Percentiles rank a stretch among this genome's conserved stretches.
Evolutionary conservation across 1,139 yeast genomes (phyloP).

Genomic region (Suhomyces yuchorum): DNA sequence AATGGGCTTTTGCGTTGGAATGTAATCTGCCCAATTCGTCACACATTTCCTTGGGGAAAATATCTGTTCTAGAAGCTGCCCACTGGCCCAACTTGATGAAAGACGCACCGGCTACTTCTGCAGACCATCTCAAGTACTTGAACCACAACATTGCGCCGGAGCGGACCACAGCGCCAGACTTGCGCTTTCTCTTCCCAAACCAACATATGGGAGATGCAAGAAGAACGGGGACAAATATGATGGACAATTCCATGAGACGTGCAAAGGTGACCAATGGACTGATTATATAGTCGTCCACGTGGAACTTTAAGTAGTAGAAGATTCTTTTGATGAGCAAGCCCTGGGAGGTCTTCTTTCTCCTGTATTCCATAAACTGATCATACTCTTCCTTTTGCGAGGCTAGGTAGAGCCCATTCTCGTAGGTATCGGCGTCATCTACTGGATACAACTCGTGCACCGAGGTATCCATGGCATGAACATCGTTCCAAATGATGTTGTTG

Average conservation of each 20-base stretch:
- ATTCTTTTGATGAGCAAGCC: slow-evolving; percentile 31
- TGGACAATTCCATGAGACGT: slow-evolving; percentile 68
- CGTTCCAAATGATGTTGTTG: slow-evolving; percentile 23
- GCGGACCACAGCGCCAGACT: slow-evolving; percentile 40
- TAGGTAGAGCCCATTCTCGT: slow-evolving; percentile 64
- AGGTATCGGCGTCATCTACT: slow-evolving; percentile 57
- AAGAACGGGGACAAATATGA: slow-evolving; percentile 71
- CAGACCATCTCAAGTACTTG: slow-evolving; percentile 59
- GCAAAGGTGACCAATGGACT: slow-evolving; percentile 72
- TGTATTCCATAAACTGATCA: slow-evolving; percentile 27
- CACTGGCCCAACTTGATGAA: slow-evolving; percentile 96
- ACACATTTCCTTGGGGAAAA: slow-evolving; percentile 80
- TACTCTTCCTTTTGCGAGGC: slow-evolving; percentile 59
- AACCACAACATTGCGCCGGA: slow-evolving; percentile 77
- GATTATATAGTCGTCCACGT: slow-evolving; percentile 52
- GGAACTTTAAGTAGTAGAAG: slow-evolving; percentile 40
- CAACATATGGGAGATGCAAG: slow-evolving; percentile 64
- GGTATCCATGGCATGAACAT: slow-evolving; percentile 37
- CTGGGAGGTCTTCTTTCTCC: slow-evolving; percentile 28
- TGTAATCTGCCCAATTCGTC: slow-evolving; percentile 75
- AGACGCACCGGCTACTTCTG: slow-evolving; percentile 91
- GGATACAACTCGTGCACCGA: slow-evolving; percentile 45
- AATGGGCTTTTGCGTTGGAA: slow-evolving; percentile 79
- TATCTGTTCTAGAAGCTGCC: slow-evolving; percentile 99
- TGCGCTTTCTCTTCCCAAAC: slow-evolving; percentile 51